phyloP scores from a whole-genome alignment of 73 alveolate species.

The Strombidium stylifer region DNA sequence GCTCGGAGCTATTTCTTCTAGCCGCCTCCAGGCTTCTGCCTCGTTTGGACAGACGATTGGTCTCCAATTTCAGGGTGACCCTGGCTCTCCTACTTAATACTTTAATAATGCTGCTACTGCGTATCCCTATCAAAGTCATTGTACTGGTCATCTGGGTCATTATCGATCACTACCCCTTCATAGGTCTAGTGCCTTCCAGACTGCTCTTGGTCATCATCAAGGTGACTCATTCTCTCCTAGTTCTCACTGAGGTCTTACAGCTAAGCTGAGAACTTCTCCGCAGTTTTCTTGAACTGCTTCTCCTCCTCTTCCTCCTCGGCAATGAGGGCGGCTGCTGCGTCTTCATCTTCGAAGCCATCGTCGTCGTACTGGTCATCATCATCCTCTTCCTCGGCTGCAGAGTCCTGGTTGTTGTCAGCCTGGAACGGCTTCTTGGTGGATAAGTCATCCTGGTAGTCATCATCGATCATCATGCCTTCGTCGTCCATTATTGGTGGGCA shows the following conservation, averaged over 20 bases:
- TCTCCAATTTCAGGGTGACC: not conserved
- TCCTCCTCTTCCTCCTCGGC: conserved; percentile 48
- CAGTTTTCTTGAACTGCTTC: conserved; percentile 30
- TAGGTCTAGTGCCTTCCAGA: conserved; percentile 12
- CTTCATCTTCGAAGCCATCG: conserved; percentile 37
- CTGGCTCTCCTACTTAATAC: not conserved
- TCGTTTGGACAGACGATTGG: not conserved
- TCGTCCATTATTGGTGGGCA: no score
- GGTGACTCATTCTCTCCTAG: conserved; percentile 2
- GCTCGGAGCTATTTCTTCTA: not conserved
- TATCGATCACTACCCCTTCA: conserved; percentile 5
- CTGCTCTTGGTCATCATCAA: conserved; percentile 2
- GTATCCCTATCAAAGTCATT: not conserved
- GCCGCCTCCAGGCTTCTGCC: conserved; percentile 11
- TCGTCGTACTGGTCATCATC: conserved; percentile 29
- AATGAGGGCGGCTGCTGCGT: no score
- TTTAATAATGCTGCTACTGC: not conserved
- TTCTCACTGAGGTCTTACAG: conserved; percentile 23
- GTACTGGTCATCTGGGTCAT: not conserved
- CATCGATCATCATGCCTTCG: no score
- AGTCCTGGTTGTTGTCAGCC: no score
- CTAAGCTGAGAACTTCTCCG: not conserved
- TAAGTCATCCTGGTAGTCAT: no score
- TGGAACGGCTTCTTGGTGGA: no score
- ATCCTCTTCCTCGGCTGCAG: not conserved